Percentiles rank a stretch among this genome's conserved stretches.
Evolutionary conservation across 352 stramenopile genomes (phyloP).

Genomic region (Phytopythium cucurbitacearum): DNA sequence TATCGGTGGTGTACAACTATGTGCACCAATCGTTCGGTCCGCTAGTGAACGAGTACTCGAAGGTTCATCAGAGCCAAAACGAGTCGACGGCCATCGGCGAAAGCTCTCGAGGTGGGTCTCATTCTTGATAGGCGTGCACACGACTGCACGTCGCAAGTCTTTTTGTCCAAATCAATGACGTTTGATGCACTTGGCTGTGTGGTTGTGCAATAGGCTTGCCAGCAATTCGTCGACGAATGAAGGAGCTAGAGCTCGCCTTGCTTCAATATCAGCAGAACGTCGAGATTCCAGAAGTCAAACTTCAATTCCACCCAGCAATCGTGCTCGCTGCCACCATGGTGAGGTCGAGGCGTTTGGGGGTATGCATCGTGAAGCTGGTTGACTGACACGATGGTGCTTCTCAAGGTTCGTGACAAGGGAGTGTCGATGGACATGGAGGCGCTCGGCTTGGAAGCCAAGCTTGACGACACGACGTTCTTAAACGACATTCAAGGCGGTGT

Average conservation of each 20-base stretch:
- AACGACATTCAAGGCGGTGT: constrained; percentile 87
- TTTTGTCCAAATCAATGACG: not conserved
- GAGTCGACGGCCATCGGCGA: constrained; percentile 60
- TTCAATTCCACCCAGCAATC: constrained; percentile 88
- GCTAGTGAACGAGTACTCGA: constrained; percentile 84
- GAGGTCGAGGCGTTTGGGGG: not conserved
- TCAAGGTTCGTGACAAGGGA: constrained; percentile 64
- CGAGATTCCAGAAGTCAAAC: constrained; percentile 91
- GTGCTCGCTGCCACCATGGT: constrained; percentile 67
- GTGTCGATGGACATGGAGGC: constrained; percentile 77
- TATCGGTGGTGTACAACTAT: constrained; percentile 87
- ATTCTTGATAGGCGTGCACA: not conserved
- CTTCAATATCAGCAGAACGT: constrained; percentile 94
- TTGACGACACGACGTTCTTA: constrained; percentile 80
- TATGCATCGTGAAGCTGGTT: not conserved
- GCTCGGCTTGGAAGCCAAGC: constrained; percentile 74
- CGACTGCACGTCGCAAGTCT: not conserved
- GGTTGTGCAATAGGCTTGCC: constrained; percentile 46
- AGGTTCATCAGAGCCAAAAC: constrained; percentile 72
- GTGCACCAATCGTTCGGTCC: constrained; percentile 86
- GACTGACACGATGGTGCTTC: not conserved
- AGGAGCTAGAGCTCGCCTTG: constrained; percentile 92
- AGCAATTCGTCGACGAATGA: constrained; percentile 88
- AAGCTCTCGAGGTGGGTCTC: constrained; percentile 38
- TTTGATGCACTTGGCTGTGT: not conserved